Base-by-base conservation (phyloP, 1,139 yeast genomes). In the Saccharomyces hybrid region DNA sequence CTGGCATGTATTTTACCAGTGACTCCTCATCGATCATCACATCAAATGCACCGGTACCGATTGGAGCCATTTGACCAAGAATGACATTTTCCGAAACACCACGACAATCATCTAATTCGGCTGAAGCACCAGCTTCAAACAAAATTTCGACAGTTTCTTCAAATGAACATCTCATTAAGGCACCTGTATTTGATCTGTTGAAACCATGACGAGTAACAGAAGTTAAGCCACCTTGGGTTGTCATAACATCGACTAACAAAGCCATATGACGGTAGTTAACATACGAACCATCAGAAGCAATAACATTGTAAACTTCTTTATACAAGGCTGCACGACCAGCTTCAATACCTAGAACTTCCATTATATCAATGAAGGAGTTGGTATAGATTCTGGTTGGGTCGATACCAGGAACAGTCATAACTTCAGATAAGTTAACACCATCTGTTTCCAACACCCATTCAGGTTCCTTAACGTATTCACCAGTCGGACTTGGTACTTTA, bases 201-300 rank as follows among this genome's bases (percentile, higher is more conserved):
- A 95, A 93, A 81, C 99, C 99, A 71, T 93, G 99, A 81, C 99
- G 96, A 52, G 99, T 93, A 65, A 95, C 93, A 41, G 99, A 98
- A 89, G 95, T 93, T 73, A 95, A 80, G 69, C 93, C 96, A 68
- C 99, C 99, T 72, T 96, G 87, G 50, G 96, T 88, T 1, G 99
- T 95, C 99, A 95, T 95, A 31, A 91, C 96, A 76, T 95, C 99
- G 56, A 93, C 98, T 66, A 95, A 79, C 65, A 95, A 77, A 1
- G 99, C 97, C 93, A 93, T 86, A 68, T 95, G 99, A 75, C 99
- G 87, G 74, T 95, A 95, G 73, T 95, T 95, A 61, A 95, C 99
- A 69, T 93, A 93, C 34, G 99, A 91, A 86, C 99, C 99, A 80
- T 93, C 99, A 67, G 95, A 95, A 3, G 98, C 97, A 80, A 95